Evolutionary conservation across 768 basidiomycete species (phyloP), one percentile per base, ranked within the genome.

Genomic region (Suillus paluster): DNA sequence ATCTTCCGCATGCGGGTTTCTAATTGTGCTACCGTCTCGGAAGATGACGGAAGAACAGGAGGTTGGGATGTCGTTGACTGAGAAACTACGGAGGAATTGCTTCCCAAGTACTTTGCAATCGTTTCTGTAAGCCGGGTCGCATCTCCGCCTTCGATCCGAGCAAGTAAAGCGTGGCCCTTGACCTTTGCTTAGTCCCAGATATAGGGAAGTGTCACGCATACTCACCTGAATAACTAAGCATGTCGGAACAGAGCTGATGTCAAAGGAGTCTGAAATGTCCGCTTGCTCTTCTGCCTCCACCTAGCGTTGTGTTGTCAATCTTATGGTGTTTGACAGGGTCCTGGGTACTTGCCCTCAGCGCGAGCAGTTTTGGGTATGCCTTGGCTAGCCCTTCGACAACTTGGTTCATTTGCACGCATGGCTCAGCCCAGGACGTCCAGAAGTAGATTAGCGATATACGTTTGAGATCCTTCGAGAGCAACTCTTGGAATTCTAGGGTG

Each of bases 391-490:
- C 90, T 10, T 70, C 63, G 19, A 91, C 85, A 36, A 95, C 86
- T 48, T 87, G 80, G 78, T 95, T 95, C 90, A 97, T 97, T 68
- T 89, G 84, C 68, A 83, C 83, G 81, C 96, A 99, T 44, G 95
- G 95, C 64, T 86, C 91, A 0, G 95, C 97, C 94, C 94, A 91
- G 75, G 86, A 80, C 46, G 96, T 93, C 91, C 95, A 96, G 75
- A 98, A 99, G 78, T 92, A 94, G 71, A 97, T 87, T 41, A 97
- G 80, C 5, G 95, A 95, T 25, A 97, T 84, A 23, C 92, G 81
- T 21, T 84, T 76, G 38, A 99, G 85, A 76, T 99, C 96, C 23
- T 75, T 70, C 0, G 87, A 88, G 52, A 98, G 86, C 10, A 92
- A 75, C 8, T 78, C 70, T 72, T 93, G 86, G 77, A 99, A 94